Base-by-base conservation (phyloP, 139 green algal genomes). In the Chlamydomonas urium region DNA sequence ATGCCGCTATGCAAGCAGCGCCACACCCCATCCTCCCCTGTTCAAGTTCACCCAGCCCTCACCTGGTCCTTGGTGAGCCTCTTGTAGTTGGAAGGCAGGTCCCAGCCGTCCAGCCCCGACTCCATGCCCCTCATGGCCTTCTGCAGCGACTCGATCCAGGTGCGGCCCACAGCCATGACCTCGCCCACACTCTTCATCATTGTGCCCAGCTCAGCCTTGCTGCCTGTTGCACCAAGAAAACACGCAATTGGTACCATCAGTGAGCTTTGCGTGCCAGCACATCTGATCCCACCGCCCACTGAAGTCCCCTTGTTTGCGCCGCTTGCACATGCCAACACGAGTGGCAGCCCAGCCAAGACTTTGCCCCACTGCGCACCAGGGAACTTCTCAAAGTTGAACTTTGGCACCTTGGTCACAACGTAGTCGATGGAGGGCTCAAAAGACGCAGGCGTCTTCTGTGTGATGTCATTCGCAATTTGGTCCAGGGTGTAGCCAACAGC, bases 371-470 rank as follows among this genome's bases (percentile, higher is more conserved):
- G n/a, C 36, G 4, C 84, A 58, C 93, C 94, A 0, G 94, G 91
- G 86, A 99, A 99, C 88, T 99, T 99, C 85, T 99, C 95, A 76
- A 99, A 99, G 2, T 93, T 92, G 79, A 99, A 99, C 34, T 78
- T 75, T 23, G 86, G 86, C 62, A 89, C 57, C 83, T 99, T 99
- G 47, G 96, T 99, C 47, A 99, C 92, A 34, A 99, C 91, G 82
- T 99, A 99, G 81, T 99, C 96, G 66, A 99, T 99, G 58, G 91
- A 97, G 34, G 96, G 96, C 90, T 99, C 96, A 80, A 99, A 99
- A 38, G 87, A 96, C 17, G 96, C 96, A 33, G 95, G 96, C 1
- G 95, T 99, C 83, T 97, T 98, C 61, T 86, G 81, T 2, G 96
- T 99, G 87, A 99, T 99, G 88, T 99, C 95, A 79, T 99, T 99